Conservation (phyloP, 768 basidiomycete species). For the Mycena kentingensis region DNA sequence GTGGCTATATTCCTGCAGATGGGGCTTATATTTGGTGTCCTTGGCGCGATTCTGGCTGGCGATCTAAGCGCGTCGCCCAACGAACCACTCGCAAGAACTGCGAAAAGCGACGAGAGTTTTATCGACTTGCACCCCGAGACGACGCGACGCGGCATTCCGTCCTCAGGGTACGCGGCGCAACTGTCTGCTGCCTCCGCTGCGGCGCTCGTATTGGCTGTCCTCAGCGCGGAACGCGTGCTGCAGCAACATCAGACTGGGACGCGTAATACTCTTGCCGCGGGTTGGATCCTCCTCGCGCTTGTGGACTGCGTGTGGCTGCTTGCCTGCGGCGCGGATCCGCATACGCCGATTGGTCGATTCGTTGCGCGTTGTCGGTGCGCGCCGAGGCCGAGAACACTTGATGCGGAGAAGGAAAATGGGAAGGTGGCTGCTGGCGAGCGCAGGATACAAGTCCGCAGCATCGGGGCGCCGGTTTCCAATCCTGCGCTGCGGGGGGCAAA, state of each 20-base stretch:
- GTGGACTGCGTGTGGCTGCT: conserved; percentile 77
- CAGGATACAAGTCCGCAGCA: neutral
- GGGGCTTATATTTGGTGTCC: too few relatives aligned
- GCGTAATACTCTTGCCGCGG: conserved; percentile 63
- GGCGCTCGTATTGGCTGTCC: neutral
- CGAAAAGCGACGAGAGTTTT: too few relatives aligned
- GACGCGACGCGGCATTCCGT: too few relatives aligned
- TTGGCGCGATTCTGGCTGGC: too few relatives aligned
- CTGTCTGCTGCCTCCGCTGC: conserved; percentile 27
- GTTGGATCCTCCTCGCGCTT: conserved; percentile 72
- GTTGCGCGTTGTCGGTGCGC: conserved; percentile 3
- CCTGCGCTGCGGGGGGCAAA: too few relatives aligned
- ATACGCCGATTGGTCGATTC: conserved; percentile 41
- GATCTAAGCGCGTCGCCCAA: too few relatives aligned
- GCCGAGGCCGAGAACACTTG: neutral
- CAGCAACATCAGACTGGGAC: neutral
- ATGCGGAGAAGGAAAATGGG: neutral
- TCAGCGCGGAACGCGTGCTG: neutral
- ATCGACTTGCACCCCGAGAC: too few relatives aligned
- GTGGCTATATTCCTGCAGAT: too few relatives aligned
- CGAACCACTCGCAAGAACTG: too few relatives aligned
- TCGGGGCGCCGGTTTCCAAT: too few relatives aligned
- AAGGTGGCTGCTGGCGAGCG: neutral
- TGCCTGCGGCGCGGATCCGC: conserved; percentile 66
- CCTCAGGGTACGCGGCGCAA: too few relatives aligned